phyloP scores from a whole-genome alignment of 768 basidiomycete genomes.

The Rhodotorula kratochvilovae region DNA sequence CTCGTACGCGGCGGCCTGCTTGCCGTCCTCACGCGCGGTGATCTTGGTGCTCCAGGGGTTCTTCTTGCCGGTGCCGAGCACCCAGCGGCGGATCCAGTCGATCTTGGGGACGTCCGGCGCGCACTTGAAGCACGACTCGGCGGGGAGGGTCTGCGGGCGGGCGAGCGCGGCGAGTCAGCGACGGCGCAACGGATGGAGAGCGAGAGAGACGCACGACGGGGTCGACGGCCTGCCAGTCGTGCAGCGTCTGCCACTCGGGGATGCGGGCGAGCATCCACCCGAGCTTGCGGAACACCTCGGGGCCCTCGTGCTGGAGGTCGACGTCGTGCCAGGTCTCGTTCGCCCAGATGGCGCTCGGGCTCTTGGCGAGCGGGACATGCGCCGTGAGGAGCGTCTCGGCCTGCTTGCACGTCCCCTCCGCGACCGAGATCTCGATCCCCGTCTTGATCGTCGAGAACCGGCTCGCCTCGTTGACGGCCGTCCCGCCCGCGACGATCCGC shows the following conservation, averaged over 20 bases:
- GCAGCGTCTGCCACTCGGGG: constrained; percentile 64
- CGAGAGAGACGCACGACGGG: constrained; percentile 42
- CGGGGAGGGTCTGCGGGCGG: background rate
- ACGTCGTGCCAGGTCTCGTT: constrained; percentile 68
- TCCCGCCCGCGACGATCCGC: constrained; percentile 31
- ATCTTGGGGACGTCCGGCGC: constrained; percentile 73
- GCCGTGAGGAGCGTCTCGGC: constrained; percentile 77
- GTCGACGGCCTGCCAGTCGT: constrained; percentile 65
- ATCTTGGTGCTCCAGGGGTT: constrained; percentile 46
- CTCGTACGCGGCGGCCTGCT: constrained; percentile 84
- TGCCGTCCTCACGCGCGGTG: constrained; percentile 71
- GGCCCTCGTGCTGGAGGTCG: constrained; percentile 78
- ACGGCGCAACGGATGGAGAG: background rate
- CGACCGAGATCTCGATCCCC: constrained; percentile 55
- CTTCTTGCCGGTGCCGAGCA: constrained; percentile 55
- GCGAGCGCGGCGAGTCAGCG: background rate
- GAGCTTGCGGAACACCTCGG: constrained; percentile 65
- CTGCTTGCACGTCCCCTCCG: constrained; percentile 62
- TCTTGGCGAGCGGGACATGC: constrained; percentile 63
- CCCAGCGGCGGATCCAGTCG: constrained; percentile 55
- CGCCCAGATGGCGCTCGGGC: constrained; percentile 61
- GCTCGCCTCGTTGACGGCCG: constrained; percentile 48
- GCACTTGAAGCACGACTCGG: constrained; percentile 50
- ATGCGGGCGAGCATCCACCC: constrained; percentile 86
- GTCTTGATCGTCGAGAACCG: constrained; percentile 63